Conservation (phyloP, 1,284 basidiomycete genomes). For the Gymnopus androsaceus region DNA sequence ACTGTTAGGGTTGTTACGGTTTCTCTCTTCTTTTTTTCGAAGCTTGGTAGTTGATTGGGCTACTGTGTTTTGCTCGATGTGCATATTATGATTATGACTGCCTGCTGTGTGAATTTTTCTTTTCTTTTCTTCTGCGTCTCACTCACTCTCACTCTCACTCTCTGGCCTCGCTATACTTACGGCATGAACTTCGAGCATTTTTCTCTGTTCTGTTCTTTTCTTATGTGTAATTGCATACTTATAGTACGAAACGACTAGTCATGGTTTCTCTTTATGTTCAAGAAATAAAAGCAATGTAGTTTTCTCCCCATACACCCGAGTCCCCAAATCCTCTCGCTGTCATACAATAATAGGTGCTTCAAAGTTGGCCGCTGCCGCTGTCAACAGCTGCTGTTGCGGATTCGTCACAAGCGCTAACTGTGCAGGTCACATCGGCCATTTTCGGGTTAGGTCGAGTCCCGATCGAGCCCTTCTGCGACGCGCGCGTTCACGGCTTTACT, state of each 20-base stretch:
- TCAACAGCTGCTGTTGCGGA: no score
- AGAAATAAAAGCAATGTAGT: no score
- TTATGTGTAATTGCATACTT: slow-evolving; percentile 18
- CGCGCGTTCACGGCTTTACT: no score
- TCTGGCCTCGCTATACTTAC: background rate
- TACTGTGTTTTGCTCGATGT: background rate
- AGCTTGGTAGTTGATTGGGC: background rate
- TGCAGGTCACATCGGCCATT: no score
- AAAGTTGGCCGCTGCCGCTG: no score
- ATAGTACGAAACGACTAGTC: background rate
- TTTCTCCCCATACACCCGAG: no score
- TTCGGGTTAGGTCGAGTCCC: no score
- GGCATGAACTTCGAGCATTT: background rate
- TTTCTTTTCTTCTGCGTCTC: background rate
- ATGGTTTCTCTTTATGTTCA: no score
- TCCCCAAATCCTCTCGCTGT: no score
- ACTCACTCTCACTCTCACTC: background rate
- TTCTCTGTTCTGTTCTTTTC: background rate
- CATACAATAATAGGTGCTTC: no score
- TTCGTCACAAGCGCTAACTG: no score
- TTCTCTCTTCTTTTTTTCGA: background rate
- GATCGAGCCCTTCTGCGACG: no score
- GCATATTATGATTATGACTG: background rate
- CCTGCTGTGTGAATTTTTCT: background rate
- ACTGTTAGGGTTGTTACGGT: background rate